These are phyloP conservation scores for Botrytis sinoallii DNA, from an alignment of 2,329 filamentous ascomycete species.

Conservation along the genomic window DNA sequence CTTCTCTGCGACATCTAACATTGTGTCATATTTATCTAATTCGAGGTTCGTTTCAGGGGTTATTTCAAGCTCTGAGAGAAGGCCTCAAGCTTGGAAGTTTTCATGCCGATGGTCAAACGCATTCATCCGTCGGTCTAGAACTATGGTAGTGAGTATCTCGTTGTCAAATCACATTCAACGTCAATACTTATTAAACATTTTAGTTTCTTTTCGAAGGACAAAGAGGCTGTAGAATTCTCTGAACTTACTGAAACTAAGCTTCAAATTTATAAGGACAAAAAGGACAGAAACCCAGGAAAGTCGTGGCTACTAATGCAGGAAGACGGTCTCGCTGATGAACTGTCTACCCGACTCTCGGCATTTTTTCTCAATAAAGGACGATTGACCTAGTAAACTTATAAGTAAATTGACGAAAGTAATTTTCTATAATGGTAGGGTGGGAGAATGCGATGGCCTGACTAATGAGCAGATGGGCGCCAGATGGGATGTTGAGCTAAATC, in stretches of 20 bases:
- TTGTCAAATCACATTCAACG: background rate
- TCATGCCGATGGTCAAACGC: background rate
- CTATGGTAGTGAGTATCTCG: background rate
- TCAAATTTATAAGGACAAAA: background rate
- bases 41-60: background rate
- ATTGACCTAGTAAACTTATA: background rate
- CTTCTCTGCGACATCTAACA: background rate
- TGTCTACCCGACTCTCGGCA: background rate
- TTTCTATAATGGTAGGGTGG: background rate
- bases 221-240: background rate
- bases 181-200: background rate
- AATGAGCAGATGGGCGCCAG: background rate
- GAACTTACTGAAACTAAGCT: background rate
- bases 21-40: background rate
- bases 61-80: background rate
- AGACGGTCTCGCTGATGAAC: background rate
- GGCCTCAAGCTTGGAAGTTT: background rate
- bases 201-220: background rate
- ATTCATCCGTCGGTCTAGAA: background rate
- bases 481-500: background rate
- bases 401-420: background rate
- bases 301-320: background rate
- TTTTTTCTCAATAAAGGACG: background rate
- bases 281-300: fast-evolving
- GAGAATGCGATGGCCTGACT: background rate